Base-by-base conservation (phyloP, 371 early-diverging fungal genomes). In the Scutellospora calospora region DNA sequence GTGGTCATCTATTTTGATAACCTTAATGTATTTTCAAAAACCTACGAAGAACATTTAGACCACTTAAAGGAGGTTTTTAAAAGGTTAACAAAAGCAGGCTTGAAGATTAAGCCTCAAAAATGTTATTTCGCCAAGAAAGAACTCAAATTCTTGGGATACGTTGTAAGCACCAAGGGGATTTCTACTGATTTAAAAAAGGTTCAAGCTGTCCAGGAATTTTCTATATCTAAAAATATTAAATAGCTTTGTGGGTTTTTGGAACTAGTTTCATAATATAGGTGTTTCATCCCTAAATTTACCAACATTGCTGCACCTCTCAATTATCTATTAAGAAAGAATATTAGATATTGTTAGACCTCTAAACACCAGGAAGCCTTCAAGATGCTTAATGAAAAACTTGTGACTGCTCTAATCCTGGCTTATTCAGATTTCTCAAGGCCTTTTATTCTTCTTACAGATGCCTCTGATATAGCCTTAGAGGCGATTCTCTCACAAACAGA, bases 191-290 rank as follows among this genome's bases (percentile, higher is more conserved):
- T 83, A 60, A 27, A 60, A 29, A 60, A 60, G 62, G 27, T 68
- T 20, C 5, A 29, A 0, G n/a, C n/a, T n/a, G n/a, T n/a, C n/a
- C n/a, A n/a, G n/a, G 59, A 82, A 3, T 84, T 59, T 68, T 2
- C 76, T 0, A 27, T 5, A 5, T 85, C 86, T 1, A 81, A 31
- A 16, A 87, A 83, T 59, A 85, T 84, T 0, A 82, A 69, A 49
- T 85, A 88, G 33, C 81, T 89, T 1, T 85, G 85, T 45, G 77
- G 78, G 16, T 88, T 89, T 41, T 60, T 89, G 2, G 88, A 88
- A 0, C 38, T 88, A 8, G 75, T 83, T 1, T 81, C 82, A 55
- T 87, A 85, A 55, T 89, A 88, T 62, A 84, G 84, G 5, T 51
- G 85, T 0, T 88, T 89, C 38, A 84, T 89, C 8, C 3, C 38